These are phyloP conservation scores for Populus tremula DNA, from an alignment of 345 rosid genomes.

Conservation along the genomic window DNA sequence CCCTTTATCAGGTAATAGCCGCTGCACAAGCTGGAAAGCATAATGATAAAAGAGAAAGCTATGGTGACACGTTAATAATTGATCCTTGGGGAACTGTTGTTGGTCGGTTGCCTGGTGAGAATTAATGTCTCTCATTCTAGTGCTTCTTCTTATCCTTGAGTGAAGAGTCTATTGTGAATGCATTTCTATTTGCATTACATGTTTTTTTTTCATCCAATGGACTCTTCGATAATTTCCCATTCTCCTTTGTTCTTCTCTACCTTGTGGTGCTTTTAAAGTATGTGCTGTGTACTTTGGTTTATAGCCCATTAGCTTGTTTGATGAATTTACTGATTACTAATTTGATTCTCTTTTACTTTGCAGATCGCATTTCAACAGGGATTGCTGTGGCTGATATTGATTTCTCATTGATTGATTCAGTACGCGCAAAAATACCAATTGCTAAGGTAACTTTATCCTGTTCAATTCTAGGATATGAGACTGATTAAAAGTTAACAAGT, in stretches of 20 bases:
- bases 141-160: not conserved
- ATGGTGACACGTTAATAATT: constrained; percentile 77
- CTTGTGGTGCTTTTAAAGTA: not conserved
- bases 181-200: not conserved
- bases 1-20: constrained; percentile 62
- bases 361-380: constrained; percentile 77
- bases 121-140: not conserved
- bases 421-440: constrained; percentile 77
- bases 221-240: not conserved
- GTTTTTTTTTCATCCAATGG: not conserved
- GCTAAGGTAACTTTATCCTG: constrained; percentile 48
- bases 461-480: not conserved
- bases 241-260: not conserved
- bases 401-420: constrained; percentile 71
- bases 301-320: not conserved
- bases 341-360: constrained; percentile 7
- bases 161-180: not conserved
- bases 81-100: constrained; percentile 91
- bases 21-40: constrained; percentile 90
- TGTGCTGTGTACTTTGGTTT: constrained; percentile 1
- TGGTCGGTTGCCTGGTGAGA: constrained; percentile 72
- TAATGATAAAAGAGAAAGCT: constrained; percentile 79
- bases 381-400: constrained; percentile 80
- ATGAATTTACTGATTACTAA: not conserved
- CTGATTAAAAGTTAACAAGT: not conserved